Evolutionary conservation across 2,329 filamentous ascomycete species (phyloP).

Genomic region (Tolypocladium paradoxum): DNA sequence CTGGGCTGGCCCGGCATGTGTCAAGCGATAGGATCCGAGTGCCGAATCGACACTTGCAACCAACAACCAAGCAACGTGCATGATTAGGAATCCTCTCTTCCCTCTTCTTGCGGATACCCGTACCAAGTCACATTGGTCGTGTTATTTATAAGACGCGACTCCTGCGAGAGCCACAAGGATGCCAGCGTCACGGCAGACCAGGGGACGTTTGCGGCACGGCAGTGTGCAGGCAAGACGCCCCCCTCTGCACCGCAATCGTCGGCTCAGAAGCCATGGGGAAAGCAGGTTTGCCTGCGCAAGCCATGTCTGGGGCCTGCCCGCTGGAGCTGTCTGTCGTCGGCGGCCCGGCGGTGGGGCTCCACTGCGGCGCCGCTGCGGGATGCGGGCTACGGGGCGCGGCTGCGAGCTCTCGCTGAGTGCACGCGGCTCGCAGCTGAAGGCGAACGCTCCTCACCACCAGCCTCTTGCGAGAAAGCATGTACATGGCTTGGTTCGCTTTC

Average conservation of each 20-base stretch:
- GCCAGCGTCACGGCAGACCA: not conserved
- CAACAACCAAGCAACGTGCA: not conserved
- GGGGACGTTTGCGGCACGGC: not conserved
- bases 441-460: not conserved
- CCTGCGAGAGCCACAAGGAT: not conserved
- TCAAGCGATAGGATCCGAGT: not conserved
- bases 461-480: not conserved
- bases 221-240: not conserved
- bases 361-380: not conserved
- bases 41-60: not conserved
- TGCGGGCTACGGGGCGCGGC: not conserved
- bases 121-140: not conserved
- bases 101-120: not conserved
- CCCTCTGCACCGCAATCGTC: not conserved
- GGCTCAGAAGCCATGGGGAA: not conserved
- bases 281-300: not conserved
- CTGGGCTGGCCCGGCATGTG: too few relatives aligned
- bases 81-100: not conserved
- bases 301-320: not conserved
- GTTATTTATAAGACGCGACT: not conserved
- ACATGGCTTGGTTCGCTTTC: not conserved
- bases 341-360: not conserved
- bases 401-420: not conserved
- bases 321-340: not conserved
- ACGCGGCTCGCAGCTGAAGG: not conserved